Evolutionary conservation across 352 stramenopile genomes (phyloP).

Genomic region (Phytophthora fragariae): DNA sequence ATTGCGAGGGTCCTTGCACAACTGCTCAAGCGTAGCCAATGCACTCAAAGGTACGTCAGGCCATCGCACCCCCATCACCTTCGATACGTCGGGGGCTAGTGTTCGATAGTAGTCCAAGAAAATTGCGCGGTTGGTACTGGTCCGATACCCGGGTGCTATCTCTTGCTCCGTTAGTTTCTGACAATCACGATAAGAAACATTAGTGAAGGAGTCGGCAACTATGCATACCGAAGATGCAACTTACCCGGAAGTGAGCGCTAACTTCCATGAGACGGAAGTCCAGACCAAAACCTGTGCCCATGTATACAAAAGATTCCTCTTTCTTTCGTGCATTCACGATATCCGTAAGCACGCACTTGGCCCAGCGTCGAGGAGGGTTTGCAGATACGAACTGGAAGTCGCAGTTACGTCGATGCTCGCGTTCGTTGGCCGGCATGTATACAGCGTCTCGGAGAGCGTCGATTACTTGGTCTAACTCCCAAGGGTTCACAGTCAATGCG

Average conservation of each 20-base stretch:
- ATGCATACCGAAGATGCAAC: slow-evolving; percentile 11
- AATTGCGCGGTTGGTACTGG: slow-evolving; percentile 91
- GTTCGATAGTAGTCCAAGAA: slow-evolving; percentile 99
- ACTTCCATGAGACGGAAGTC: slow-evolving; percentile 97
- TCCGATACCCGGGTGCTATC: slow-evolving; percentile 65
- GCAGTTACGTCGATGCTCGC: slow-evolving; percentile 75
- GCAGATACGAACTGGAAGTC: slow-evolving; percentile 81
- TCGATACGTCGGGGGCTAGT: slow-evolving; percentile 92
- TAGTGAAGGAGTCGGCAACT: background rate
- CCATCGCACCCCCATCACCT: slow-evolving; percentile 80
- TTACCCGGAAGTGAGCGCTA: slow-evolving; percentile 89
- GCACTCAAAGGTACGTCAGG: slow-evolving; percentile 77
- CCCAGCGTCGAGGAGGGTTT: slow-evolving; percentile 76
- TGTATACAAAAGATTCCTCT: slow-evolving; percentile 83
- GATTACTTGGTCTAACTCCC: slow-evolving; percentile 91
- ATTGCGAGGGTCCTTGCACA: slow-evolving; percentile 96
- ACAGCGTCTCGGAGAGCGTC: slow-evolving; percentile 74
- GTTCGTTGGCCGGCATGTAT: slow-evolving; percentile 78
- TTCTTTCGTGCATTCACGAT: slow-evolving; percentile 85
- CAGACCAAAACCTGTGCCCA: slow-evolving; percentile 95
- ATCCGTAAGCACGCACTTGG: slow-evolving; percentile 75
- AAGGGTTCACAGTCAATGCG: slow-evolving; percentile 97
- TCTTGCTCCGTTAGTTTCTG: slow-evolving; percentile 81
- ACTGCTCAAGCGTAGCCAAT: slow-evolving; percentile 87
- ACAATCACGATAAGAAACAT: slow-evolving; percentile 12